Percentiles rank a stretch among this genome's conserved stretches.
phyloP scores from a whole-genome alignment of 768 basidiomycete genomes.

The Hericium rajendrae region DNA sequence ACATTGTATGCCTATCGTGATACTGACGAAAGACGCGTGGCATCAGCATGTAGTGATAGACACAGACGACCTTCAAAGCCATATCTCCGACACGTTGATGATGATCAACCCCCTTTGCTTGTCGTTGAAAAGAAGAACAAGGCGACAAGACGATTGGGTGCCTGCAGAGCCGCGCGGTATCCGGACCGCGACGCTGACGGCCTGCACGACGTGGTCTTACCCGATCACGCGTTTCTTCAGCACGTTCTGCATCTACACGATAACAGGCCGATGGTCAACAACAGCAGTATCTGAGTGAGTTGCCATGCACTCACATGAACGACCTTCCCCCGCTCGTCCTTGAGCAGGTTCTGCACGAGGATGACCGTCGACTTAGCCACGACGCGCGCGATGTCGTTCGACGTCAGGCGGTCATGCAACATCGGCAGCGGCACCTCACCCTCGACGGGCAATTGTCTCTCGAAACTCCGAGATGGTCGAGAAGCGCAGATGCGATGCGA shows the following conservation, averaged over 20 bases:
- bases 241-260: slow-evolving; percentile 72
- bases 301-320: slow-evolving; percentile 53
- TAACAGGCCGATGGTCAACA: not conserved
- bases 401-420: slow-evolving; percentile 80
- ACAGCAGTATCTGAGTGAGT: not conserved
- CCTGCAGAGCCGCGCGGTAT: slow-evolving; percentile 87
- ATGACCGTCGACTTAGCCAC: slow-evolving; percentile 87
- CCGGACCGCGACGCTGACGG: slow-evolving; percentile 87
- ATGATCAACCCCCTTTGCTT: slow-evolving; percentile 84
- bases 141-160: slow-evolving; percentile 82
- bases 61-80: not conserved
- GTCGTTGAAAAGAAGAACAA: slow-evolving; percentile 90
- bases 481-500: slow-evolving; percentile 73
- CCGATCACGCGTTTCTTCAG: slow-evolving; percentile 74
- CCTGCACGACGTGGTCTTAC: slow-evolving; percentile 79
- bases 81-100: slow-evolving; percentile 84
- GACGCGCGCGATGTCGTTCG: slow-evolving; percentile 82
- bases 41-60: not conserved
- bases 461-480: slow-evolving; percentile 74
- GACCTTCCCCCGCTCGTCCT: slow-evolving; percentile 83
- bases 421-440: slow-evolving; percentile 40
- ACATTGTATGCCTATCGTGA: slow-evolving; percentile 86
- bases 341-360: slow-evolving; percentile 79
- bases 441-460: slow-evolving; percentile 55
- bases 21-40: slow-evolving; percentile 40